phyloP scores from a whole-genome alignment of 2,329 filamentous ascomycete species.

The Colletotrichum phormii region DNA sequence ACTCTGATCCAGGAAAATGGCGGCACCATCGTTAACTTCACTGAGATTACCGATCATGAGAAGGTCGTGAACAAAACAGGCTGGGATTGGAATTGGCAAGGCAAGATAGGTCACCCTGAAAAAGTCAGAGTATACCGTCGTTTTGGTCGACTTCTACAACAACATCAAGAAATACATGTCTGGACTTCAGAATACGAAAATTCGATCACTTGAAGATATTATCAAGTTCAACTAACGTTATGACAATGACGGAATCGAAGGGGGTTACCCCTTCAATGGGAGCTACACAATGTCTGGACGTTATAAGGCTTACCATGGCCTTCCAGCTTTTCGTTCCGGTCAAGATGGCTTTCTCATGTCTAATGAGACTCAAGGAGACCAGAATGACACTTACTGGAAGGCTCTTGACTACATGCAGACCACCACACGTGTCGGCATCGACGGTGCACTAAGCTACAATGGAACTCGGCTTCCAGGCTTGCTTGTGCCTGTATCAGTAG shows the following conservation, averaged over 20 bases:
- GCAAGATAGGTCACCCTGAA: conserved; percentile 59
- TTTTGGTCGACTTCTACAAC: conserved; percentile 77
- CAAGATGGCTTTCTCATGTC: conserved; percentile 78
- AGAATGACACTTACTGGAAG: conserved; percentile 74
- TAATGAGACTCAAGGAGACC: conserved; percentile 67
- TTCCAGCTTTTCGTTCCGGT: conserved; percentile 72
- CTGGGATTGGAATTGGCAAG: conserved; percentile 78
- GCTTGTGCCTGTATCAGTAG: conserved; percentile 76
- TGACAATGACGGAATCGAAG: conserved; percentile 73
- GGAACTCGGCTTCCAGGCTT: conserved; percentile 65
- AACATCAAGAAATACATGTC: conserved; percentile 71
- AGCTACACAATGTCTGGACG: background rate
- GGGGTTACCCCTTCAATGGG: conserved; percentile 61
- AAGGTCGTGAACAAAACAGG: conserved; percentile 71
- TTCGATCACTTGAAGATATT: conserved; percentile 71
- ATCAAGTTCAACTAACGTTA: conserved; percentile 73
- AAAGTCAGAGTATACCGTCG: conserved; percentile 77
- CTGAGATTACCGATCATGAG: conserved; percentile 73
- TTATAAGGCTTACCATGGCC: conserved; percentile 48
- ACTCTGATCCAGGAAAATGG: conserved; percentile 68
- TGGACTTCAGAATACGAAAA: conserved; percentile 69
- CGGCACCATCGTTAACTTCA: conserved; percentile 75
- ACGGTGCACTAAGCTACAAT: conserved; percentile 62
- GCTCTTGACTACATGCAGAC: conserved; percentile 71
- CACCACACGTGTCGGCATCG: conserved; percentile 74